phyloP scores from a whole-genome alignment of 257 asterid species.

The Ballota nigra region DNA sequence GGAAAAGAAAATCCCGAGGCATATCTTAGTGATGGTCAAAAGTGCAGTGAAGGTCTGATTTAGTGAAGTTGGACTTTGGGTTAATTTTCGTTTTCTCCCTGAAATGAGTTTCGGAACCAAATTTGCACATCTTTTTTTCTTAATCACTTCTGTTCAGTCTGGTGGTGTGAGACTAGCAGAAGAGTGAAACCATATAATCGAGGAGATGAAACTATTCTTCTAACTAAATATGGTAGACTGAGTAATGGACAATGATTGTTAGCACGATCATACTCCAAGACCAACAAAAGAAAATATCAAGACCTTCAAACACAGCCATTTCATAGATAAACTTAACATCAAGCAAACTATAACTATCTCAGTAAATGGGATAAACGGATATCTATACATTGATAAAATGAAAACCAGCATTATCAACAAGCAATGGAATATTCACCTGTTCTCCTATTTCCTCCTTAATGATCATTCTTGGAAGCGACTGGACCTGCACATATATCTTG shows the following conservation, averaged over 20 bases:
- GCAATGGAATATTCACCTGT: slow-evolving; percentile 52
- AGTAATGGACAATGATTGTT: background rate
- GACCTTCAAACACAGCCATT: slow-evolving; percentile 14
- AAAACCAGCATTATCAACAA: slow-evolving; percentile 16
- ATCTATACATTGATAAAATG: background rate
- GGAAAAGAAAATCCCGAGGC: background rate
- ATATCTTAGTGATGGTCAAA: background rate
- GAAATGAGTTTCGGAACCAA: background rate
- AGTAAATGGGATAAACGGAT: background rate
- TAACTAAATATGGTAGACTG: background rate
- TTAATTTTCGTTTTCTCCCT: background rate
- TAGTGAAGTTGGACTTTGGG: background rate
- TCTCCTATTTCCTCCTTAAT: slow-evolving; percentile 89
- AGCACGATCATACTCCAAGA: slow-evolving; percentile 9
- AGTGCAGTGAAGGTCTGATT: background rate
- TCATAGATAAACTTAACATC: background rate
- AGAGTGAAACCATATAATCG: slow-evolving; percentile 2
- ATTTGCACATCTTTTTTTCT: background rate
- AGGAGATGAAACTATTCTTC: background rate
- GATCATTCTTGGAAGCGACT: slow-evolving; percentile 98
- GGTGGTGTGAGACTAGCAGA: slow-evolving; percentile 3
- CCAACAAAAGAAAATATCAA: background rate
- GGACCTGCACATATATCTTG: slow-evolving; percentile 59
- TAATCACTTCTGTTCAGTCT: background rate
- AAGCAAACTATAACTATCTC: background rate